Conservation (phyloP, 192 early-diverging fungal species). For the Thoreauomyces humboldtii region DNA sequence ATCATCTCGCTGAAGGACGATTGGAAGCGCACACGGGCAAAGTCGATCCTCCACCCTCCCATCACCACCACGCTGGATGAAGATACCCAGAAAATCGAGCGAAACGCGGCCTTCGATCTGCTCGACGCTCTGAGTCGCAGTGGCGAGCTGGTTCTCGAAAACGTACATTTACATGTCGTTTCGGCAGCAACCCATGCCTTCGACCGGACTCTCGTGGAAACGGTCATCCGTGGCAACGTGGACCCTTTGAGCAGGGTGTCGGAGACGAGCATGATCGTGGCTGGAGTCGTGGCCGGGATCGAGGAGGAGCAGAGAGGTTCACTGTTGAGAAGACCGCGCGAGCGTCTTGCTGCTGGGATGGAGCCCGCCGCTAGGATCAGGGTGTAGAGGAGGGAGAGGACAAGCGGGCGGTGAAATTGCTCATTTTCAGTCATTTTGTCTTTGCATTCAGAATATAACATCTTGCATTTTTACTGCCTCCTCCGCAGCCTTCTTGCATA, state of each 20-base stretch:
- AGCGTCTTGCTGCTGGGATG: no score
- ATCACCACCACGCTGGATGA: no score
- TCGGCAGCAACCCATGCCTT: conserved; percentile 18
- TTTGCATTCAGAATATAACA: no score
- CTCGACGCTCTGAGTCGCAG: background rate
- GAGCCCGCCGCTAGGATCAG: no score
- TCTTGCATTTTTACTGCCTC: no score
- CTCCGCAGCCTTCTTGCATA: no score
- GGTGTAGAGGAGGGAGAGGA: no score
- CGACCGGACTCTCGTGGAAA: conserved; percentile 27
- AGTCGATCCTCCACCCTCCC: background rate
- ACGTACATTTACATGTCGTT: conserved; percentile 17
- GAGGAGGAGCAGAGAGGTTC: no score
- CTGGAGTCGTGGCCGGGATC: background rate
- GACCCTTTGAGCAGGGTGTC: conserved; percentile 14
- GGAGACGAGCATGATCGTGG: background rate
- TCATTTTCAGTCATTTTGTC: no score
- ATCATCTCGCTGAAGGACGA: background rate
- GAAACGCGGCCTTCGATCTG: background rate
- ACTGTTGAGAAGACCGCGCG: no score
- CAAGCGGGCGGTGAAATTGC: no score
- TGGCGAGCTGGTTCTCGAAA: background rate
- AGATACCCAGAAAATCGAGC: background rate
- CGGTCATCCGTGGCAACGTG: conserved; percentile 26
- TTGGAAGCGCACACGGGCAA: background rate